Conservation (phyloP, 1,284 basidiomycete species). For the Puccinia polysora region DNA sequence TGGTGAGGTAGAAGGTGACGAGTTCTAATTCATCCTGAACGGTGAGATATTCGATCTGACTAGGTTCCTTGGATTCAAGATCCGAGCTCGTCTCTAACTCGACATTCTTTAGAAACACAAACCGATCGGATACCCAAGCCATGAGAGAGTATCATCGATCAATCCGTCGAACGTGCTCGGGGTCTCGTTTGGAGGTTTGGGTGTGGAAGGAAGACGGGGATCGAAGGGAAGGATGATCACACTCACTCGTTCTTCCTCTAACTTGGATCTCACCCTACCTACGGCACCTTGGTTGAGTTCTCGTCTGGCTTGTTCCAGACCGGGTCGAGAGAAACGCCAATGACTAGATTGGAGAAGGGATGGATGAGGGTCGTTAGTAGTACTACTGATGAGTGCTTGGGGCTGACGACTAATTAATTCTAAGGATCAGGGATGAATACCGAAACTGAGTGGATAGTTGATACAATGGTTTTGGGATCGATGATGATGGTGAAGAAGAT, state of each 20-base stretch:
- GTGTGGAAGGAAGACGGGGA: slow-evolving; percentile 43
- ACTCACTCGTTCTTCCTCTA: slow-evolving; percentile 72
- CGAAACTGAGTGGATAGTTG: slow-evolving; percentile 38
- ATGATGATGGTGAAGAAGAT: too few species aligned
- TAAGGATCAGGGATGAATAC: background rate
- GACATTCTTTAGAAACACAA: slow-evolving; percentile 32
- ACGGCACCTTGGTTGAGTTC: slow-evolving; percentile 71
- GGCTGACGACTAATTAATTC: background rate
- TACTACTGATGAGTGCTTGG: background rate
- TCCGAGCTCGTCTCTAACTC: background rate
- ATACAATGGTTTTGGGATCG: slow-evolving; percentile 13
- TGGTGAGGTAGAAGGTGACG: slow-evolving; percentile 80
- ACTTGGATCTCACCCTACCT: slow-evolving; percentile 66
- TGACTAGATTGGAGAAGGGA: too few species aligned
- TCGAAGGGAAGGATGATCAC: slow-evolving; percentile 47
- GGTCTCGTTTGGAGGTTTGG: slow-evolving; percentile 38
- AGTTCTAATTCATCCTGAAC: slow-evolving; percentile 80
- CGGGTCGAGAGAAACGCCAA: slow-evolving; percentile 74
- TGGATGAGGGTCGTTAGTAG: too few species aligned
- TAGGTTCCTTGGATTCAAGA: slow-evolving; percentile 5
- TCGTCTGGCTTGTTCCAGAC: slow-evolving; percentile 61
- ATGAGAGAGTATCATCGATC: too few species aligned
- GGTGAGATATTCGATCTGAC: slow-evolving; percentile 65
- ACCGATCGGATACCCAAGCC: too few species aligned
- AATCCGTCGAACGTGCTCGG: too few species aligned